phyloP scores from a whole-genome alignment of 306 rosid genomes.

The Oxytropis ochrocephala region DNA sequence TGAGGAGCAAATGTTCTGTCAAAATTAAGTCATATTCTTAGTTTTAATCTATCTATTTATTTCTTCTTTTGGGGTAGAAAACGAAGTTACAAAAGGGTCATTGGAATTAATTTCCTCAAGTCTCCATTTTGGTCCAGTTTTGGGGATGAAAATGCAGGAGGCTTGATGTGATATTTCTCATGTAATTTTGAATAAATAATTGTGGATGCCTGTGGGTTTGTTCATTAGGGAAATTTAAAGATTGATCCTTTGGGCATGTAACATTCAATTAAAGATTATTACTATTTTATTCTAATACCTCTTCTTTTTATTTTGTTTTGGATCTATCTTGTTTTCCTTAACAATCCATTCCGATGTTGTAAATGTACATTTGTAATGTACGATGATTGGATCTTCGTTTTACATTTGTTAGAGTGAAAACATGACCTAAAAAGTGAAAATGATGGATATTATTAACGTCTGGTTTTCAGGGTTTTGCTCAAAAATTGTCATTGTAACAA shows the following conservation, averaged over 20 bases:
- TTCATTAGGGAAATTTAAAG: constrained; percentile 29
- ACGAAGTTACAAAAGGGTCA: constrained; percentile 32
- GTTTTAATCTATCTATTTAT: constrained; percentile 32
- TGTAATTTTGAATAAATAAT: constrained; percentile 38
- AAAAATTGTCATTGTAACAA: not conserved
- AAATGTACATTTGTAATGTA: too few relatives aligned
- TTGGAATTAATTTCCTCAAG: constrained; percentile 29
- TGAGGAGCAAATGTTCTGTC: constrained; percentile 33
- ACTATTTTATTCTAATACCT: constrained; percentile 25
- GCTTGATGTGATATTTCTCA: constrained; percentile 30
- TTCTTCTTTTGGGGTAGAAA: constrained; percentile 31
- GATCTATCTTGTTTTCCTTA: too few relatives aligned
- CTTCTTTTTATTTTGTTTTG: not conserved
- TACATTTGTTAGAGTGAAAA: not conserved
- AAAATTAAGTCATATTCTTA: constrained; percentile 26
- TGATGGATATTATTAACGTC: too few relatives aligned
- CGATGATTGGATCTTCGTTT: too few relatives aligned
- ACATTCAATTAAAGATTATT: constrained; percentile 36
- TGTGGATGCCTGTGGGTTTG: constrained; percentile 25
- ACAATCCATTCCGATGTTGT: too few relatives aligned
- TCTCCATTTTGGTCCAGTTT: constrained; percentile 51
- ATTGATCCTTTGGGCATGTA: constrained; percentile 37
- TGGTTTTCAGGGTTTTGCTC: not conserved
- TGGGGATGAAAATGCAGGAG: constrained; percentile 45
- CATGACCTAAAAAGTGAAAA: not conserved